Conservation (phyloP, 1,284 basidiomycete species). For the Apiotrichum akiyoshidainum region DNA sequence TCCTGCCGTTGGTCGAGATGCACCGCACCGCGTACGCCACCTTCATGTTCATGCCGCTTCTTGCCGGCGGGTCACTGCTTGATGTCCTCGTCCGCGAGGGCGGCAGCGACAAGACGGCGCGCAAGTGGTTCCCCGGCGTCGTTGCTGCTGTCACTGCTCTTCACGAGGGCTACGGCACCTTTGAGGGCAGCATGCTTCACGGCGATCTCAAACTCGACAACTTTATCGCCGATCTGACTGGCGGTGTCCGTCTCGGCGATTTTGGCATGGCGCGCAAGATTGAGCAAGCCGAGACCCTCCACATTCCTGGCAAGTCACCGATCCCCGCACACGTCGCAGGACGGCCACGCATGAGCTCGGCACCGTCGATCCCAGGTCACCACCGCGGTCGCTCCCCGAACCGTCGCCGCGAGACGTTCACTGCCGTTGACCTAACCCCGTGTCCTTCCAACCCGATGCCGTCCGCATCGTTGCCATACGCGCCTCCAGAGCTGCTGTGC, state of each 20-base stretch:
- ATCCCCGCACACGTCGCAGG: conserved; percentile 2
- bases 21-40: conserved; percentile 63
- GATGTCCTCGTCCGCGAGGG: conserved; percentile 69
- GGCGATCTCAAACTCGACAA: conserved; percentile 97
- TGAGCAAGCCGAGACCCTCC: conserved; percentile 15
- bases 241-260: conserved; percentile 52
- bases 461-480: conserved; percentile 85
- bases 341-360: conserved; percentile 2
- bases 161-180: conserved; percentile 59
- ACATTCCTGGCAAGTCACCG: not conserved
- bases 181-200: conserved; percentile 70
- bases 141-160: conserved; percentile 80
- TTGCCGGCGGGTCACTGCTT: conserved; percentile 78
- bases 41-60: conserved; percentile 78
- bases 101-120: conserved; percentile 63
- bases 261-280: conserved; percentile 44
- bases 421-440: not conserved
- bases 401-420: conserved; percentile 14
- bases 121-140: conserved; percentile 85
- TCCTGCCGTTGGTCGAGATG: conserved; percentile 74
- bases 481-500: conserved; percentile 71
- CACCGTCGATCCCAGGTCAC: not conserved
- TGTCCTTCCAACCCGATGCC: conserved; percentile 50
- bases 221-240: conserved; percentile 81
- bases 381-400: conserved; percentile 8